Evolutionary conservation across 768 basidiomycete genomes (phyloP), one percentile per base, ranked within the genome.

Genomic region (Leccinum variicolor): DNA sequence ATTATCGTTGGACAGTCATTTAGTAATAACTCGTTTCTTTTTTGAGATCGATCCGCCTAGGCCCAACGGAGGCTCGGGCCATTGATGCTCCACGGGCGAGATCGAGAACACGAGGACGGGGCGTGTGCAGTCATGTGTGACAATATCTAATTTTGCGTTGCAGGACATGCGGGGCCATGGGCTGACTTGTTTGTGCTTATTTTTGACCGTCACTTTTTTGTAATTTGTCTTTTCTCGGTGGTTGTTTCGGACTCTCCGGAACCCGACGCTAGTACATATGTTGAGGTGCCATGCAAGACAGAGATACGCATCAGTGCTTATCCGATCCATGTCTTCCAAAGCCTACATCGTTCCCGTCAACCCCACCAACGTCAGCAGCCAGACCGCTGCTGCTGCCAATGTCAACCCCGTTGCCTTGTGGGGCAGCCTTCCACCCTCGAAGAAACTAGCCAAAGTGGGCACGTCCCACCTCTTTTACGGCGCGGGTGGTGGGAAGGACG

Each of bases 391-490:
- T 17, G 63, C 66, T 13, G 60, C 75, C 0, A 74, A 77, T 36
- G 67, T 84, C 64, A 72, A 84, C 63, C 64, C 82, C 2, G 69
- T 75, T 25, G 59, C 78, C 53, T 74, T 88, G 31, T 90, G 86
- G 87, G 54, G 70, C 0, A 78, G 78, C 11, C 76, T 81, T 1
- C 79, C 81, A 1, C 60, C 66, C 3, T 76, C 74, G 17, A 74
- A 81, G 50, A 84, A 83, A 64, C 74, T 77, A 26, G 77, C 86
- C 0, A 82, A 83, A 65, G 82, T 77, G 5, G 88, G 86, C 8
- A 84, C 85, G 0, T 81, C 85, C 1, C 81, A 85, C 52, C 75
- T 83, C 5, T 87, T 90, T 70, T 89, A 81, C 74, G 81, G 82
- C 54, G 78, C 77, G 0, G 51, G 45, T 3, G 82, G 83, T 3